Evolutionary conservation across 257 asterid species (phyloP).

Genomic region (Solanum virginianum): DNA sequence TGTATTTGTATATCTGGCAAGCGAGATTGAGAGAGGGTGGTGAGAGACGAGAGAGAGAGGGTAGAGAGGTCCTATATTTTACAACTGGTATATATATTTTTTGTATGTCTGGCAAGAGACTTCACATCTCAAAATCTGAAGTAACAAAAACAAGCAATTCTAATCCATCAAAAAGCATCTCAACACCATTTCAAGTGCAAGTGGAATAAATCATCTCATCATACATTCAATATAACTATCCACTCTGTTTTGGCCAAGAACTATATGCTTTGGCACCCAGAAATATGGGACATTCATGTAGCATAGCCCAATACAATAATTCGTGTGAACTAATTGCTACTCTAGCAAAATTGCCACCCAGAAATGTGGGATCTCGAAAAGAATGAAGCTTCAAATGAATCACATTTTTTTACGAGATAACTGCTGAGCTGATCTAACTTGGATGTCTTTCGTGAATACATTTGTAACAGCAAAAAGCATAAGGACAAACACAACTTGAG

Average conservation of each 20-base stretch:
- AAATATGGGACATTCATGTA: not conserved
- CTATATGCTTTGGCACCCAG: not conserved
- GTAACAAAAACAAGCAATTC: not conserved
- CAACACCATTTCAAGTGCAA: not conserved
- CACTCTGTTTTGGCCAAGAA: not conserved
- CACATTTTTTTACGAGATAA: slow-evolving; percentile 48
- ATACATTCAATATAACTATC: not conserved
- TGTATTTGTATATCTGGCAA: too few species aligned
- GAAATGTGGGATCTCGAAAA: not conserved
- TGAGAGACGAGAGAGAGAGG: too few species aligned
- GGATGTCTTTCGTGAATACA: slow-evolving; percentile 70
- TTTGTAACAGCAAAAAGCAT: slow-evolving; percentile 68
- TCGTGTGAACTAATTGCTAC: not conserved
- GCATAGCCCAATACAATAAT: not conserved
- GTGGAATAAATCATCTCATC: not conserved
- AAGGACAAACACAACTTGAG: slow-evolving; percentile 89
- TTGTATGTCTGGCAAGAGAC: too few species aligned
- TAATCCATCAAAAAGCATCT: not conserved
- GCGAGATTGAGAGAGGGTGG: too few species aligned
- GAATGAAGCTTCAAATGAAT: slow-evolving; percentile 1
- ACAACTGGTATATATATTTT: too few species aligned
- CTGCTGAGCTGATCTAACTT: slow-evolving; percentile 31
- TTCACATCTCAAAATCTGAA: not conserved
- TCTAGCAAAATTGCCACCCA: not conserved
- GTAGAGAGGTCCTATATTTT: too few species aligned